Evolutionary conservation across 805 yeast genomes (phyloP).

Genomic region (Candida easanensis): DNA sequence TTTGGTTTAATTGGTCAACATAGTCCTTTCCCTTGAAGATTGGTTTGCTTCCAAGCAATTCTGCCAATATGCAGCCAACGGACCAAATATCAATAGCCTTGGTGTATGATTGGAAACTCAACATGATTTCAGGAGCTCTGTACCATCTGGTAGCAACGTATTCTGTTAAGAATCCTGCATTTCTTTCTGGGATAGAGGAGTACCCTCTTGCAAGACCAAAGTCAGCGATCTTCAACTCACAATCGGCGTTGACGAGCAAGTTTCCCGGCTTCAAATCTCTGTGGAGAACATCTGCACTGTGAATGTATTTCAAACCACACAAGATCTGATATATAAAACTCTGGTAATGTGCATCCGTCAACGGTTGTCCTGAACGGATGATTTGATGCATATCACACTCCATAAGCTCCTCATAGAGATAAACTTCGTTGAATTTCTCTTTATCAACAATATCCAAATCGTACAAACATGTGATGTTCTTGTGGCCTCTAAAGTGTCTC

Average conservation of each 20-base stretch:
- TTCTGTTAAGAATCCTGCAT: conserved; percentile 93
- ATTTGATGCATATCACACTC: conserved; percentile 99
- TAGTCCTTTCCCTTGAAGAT: conserved; percentile 94
- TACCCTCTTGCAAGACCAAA: conserved; percentile 95
- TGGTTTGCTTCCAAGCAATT: conserved; percentile 85
- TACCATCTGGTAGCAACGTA: conserved; percentile 99
- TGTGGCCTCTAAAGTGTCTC: conserved; percentile 93
- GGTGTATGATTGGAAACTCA: conserved; percentile 90
- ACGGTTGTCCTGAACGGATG: conserved; percentile 87
- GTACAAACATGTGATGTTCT: conserved; percentile 91
- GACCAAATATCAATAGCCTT: conserved; percentile 98
- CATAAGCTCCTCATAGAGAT: conserved; percentile 94
- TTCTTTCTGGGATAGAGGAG: conserved; percentile 74
- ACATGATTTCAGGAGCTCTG: conserved; percentile 96
- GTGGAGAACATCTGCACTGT: conserved; percentile 89
- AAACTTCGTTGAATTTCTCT: conserved; percentile 84
- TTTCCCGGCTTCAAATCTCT: conserved; percentile 95
- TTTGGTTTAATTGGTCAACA: conserved; percentile 90
- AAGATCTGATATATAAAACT: conserved; percentile 87
- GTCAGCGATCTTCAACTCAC: conserved; percentile 95
- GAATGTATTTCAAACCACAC: conserved; percentile 88
- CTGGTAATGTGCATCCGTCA: conserved; percentile 94
- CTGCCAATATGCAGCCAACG: conserved; percentile 95
- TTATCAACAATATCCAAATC: conserved; percentile 81
- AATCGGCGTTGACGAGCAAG: conserved; percentile 88